phyloP scores from a whole-genome alignment of 1,139 yeast genomes.

The Kodamaea suecica region DNA sequence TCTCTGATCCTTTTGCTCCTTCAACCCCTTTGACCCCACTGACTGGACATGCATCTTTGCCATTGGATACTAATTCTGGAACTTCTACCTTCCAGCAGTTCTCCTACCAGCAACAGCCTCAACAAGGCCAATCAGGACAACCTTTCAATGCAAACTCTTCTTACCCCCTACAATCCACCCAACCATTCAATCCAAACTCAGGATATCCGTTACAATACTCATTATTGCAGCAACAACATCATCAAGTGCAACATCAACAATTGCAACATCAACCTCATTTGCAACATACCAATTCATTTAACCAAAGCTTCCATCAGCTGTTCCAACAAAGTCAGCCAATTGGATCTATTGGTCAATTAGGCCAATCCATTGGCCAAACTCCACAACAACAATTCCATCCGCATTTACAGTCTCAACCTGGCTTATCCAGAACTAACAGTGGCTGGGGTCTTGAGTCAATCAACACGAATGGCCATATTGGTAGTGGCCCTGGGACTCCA shows the following conservation, averaged over 20 bases:
- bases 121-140: slow-evolving; percentile 8
- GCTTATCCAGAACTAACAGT: slow-evolving; percentile 34
- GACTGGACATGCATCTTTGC: slow-evolving; percentile 16
- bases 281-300: slow-evolving; percentile 3
- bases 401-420: slow-evolving; percentile 23
- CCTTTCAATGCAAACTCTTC: slow-evolving; percentile 14
- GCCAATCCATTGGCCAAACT: background rate
- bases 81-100: slow-evolving; percentile 8
- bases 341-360: slow-evolving; percentile 1
- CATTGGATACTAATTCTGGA: slow-evolving; percentile 12
- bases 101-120: slow-evolving; percentile 4
- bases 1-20: slow-evolving; percentile 26
- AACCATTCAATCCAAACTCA: slow-evolving; percentile 14
- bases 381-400: slow-evolving; percentile 19
- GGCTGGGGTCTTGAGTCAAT: slow-evolving; percentile 42
- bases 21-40: slow-evolving; percentile 15
- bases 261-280: slow-evolving; percentile 7
- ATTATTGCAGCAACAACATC: slow-evolving; percentile 33
- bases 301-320: slow-evolving; percentile 7
- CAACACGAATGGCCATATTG: slow-evolving; percentile 20
- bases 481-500: slow-evolving; percentile 31
- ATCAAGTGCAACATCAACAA: slow-evolving; percentile 15
- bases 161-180: slow-evolving; percentile 5
- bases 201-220: slow-evolving; percentile 24
- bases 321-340: slow-evolving; percentile 11